These are phyloP conservation scores for Neopestalotiopsis sp. DNA, from an alignment of 2,329 filamentous ascomycete genomes.

Conservation along the genomic window DNA sequence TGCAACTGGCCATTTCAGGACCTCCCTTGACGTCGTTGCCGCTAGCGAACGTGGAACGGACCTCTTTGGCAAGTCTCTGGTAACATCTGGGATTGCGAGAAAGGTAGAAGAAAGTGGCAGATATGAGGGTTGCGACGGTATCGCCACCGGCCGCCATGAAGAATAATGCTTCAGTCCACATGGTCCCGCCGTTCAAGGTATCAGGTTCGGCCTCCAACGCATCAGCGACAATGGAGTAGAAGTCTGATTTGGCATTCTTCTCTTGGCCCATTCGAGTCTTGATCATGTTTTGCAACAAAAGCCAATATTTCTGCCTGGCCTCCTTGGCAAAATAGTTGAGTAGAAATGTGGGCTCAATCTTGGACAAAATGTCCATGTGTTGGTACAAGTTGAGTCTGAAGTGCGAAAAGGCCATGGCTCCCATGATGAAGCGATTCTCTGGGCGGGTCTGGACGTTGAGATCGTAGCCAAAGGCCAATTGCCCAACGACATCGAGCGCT, in stretches of 20 bases:
- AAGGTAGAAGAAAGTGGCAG: neutral
- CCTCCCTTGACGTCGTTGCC: constrained; percentile 21
- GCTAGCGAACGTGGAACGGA: constrained; percentile 24
- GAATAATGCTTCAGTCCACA: neutral
- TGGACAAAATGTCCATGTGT: neutral
- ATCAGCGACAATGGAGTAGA: constrained; percentile 18
- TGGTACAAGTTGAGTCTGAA: neutral
- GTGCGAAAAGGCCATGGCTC: neutral
- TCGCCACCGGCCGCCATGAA: neutral
- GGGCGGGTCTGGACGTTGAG: constrained; percentile 24
- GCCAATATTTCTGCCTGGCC: neutral
- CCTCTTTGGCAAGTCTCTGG: constrained; percentile 22
- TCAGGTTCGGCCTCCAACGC: neutral
- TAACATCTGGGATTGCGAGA: constrained; percentile 9
- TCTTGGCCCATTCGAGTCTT: constrained; percentile 7
- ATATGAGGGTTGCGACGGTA: neutral
- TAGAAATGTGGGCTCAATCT: neutral
- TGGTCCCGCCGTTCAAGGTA: neutral
- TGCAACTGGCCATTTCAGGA: constrained; percentile 20
- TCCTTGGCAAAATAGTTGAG: neutral
- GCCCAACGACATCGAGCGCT: constrained; percentile 26
- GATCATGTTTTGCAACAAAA: neutral
- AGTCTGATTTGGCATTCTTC: constrained; percentile 15
- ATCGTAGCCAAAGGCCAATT: constrained; percentile 27
- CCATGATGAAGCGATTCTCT: constrained; percentile 11